These are phyloP conservation scores for Ottelia alismoides DNA, from an alignment of 106 monocot genomes.

Conservation along the genomic window DNA sequence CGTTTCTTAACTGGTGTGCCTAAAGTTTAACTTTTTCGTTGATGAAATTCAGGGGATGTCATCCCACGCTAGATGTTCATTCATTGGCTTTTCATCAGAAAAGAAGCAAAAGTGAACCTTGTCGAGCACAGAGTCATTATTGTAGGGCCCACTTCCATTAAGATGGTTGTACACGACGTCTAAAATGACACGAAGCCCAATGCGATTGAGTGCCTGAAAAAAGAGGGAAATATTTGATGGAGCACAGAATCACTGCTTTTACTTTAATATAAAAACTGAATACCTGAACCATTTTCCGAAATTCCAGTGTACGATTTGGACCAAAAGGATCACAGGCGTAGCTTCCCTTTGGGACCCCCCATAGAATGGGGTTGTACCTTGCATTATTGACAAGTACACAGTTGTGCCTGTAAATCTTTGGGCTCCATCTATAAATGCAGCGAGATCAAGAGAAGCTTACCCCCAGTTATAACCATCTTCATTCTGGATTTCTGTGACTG, in stretches of 20 bases:
- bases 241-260: neutral
- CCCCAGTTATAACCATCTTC: conserved; percentile 91
- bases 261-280: neutral
- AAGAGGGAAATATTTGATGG: neutral
- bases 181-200: conserved; percentile 77
- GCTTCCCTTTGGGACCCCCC: conserved; percentile 94
- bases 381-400: conserved; percentile 6
- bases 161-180: conserved; percentile 97
- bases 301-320: conserved; percentile 64
- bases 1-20: too few species aligned
- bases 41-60: too few species aligned
- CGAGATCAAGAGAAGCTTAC: conserved; percentile 34
- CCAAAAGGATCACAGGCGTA: conserved; percentile 67
- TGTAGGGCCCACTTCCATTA: conserved; percentile 42
- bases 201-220: conserved; percentile 64
- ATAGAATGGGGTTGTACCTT: conserved; percentile 87
- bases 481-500: conserved; percentile 50
- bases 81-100: neutral
- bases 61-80: too few species aligned
- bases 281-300: conserved; percentile 87
- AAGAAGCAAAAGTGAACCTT: conserved; percentile 33
- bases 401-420: too few species aligned
- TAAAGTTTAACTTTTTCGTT: too few species aligned
- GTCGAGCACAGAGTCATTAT: conserved; percentile 67
- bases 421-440: too few species aligned